Percentiles rank a stretch among this genome's conserved stretches.
Evolutionary conservation across 2,329 filamentous ascomycete genomes (phyloP).

Genomic region (Aspergillus neoniger): DNA sequence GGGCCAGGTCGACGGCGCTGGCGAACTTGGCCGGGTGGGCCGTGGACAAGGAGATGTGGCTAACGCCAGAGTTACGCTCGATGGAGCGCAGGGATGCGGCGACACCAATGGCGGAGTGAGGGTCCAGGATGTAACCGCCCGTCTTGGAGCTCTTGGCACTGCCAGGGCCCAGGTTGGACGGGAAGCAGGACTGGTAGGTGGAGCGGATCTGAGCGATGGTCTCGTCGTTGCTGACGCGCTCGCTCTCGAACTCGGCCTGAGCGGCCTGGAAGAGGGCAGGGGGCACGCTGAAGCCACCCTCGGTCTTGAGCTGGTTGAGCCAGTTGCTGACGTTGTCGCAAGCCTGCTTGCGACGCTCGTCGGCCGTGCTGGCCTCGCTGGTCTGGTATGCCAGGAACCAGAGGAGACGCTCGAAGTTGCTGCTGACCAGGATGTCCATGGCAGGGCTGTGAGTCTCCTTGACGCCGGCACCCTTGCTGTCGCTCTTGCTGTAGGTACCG

Average conservation of each 20-base stretch:
- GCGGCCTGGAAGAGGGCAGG: constrained; percentile 70
- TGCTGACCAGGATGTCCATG: constrained; percentile 96
- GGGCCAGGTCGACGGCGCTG: constrained; percentile 76
- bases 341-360: constrained; percentile 52
- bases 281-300: constrained; percentile 81
- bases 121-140: constrained; percentile 81
- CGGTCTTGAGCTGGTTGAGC: constrained; percentile 76
- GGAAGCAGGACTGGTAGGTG: constrained; percentile 59
- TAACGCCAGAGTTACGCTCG: constrained; percentile 51
- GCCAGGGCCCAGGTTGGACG: constrained; percentile 41
- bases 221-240: constrained; percentile 65
- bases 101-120: constrained; percentile 87
- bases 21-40: constrained; percentile 96
- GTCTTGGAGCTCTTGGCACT: constrained; percentile 42
- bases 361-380: constrained; percentile 46
- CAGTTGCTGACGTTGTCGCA: constrained; percentile 76
- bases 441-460: constrained; percentile 92
- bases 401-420: constrained; percentile 92
- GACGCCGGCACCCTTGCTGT: constrained; percentile 65
- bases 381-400: constrained; percentile 85
- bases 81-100: constrained; percentile 73
- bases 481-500: constrained; percentile 82
- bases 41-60: constrained; percentile 84
- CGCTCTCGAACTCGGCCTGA: constrained; percentile 75
- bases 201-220: constrained; percentile 67